phyloP scores from a whole-genome alignment of 1,139 yeast genomes.

The Fermentozyma sake region DNA sequence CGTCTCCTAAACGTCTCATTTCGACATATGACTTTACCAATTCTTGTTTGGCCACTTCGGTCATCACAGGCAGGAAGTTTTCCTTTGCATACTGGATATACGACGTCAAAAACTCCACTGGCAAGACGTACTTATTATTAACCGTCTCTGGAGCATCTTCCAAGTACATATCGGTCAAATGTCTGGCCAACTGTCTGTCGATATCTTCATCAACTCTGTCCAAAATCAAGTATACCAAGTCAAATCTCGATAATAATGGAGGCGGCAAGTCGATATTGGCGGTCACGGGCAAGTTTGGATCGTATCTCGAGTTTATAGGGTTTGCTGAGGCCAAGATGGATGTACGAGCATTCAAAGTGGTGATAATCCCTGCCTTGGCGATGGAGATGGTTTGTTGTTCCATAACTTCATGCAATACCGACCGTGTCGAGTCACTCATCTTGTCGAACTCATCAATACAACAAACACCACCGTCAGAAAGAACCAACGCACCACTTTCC shows the following conservation, averaged over 20 bases:
- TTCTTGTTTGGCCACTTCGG: conserved; percentile 77
- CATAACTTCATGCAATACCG: conserved; percentile 97
- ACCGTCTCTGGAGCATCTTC: conserved; percentile 83
- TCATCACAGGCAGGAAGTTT: conserved; percentile 68
- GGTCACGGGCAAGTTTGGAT: conserved; percentile 89
- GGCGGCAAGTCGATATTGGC: conserved; percentile 96
- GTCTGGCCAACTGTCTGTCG: conserved; percentile 85
- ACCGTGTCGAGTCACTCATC: conserved; percentile 91
- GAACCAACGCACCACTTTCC: conserved; percentile 93
- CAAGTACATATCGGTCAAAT: conserved; percentile 85
- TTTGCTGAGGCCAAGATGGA: conserved; percentile 95
- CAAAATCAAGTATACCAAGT: conserved; percentile 82
- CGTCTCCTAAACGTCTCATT: conserved; percentile 94
- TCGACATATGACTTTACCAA: conserved; percentile 88
- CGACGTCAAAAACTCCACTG: conserved; percentile 80
- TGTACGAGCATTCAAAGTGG: conserved; percentile 93
- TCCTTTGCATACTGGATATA: conserved; percentile 93
- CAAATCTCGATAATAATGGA: conserved; percentile 89
- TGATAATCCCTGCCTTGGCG: conserved; percentile 97
- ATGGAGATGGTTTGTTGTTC: conserved; percentile 98
- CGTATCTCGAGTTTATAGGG: conserved; percentile 95
- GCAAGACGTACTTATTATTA: conserved; percentile 60
- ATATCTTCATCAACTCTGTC: conserved; percentile 87
- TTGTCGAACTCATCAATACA: conserved; percentile 98
- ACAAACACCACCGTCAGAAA: conserved; percentile 97